Evolutionary conservation across 306 rosid genomes (phyloP), one percentile per base, ranked within the genome.

Genomic region (Aeschynomene evenia): DNA sequence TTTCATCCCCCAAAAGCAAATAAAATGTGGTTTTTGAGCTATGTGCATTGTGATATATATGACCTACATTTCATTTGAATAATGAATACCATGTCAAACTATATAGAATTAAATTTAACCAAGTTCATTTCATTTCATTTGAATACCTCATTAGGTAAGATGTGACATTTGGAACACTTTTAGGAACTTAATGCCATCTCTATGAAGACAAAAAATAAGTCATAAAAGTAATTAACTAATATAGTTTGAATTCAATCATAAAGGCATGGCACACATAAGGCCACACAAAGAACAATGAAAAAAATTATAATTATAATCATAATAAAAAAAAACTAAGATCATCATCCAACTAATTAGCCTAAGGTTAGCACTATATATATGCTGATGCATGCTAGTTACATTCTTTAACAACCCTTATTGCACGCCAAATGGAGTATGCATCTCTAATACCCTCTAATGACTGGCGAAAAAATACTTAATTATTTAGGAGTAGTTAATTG

Each of bases 131-230:
- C 9, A 2, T 18, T 2, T 51, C 34, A 54, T 5, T 24, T 54
- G 15, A 54, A 53, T 23, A 12, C 34, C 14, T 1, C 9, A 19
- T 34, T 36, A 9, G 29, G 45, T 31, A 26, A 58, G 64, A 58
- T 33, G 64, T 33, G 64, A 58, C 64, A 16, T 58, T 58, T 31
- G 48, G 66, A 60, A 34, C 28, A 18, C 16, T 18, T n/a, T 40
- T 3, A 21, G 20, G 53, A 63, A 36, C 14, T 40, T 40, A 13
- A 21, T 22, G 68, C 51, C 68, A 21, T 40, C 68, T 22, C 19
- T 2, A 22, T 40, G 46, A 39, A 40, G 52, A 22, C 45, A 11
- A 52, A 11, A 52, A 50, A 19, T 20, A 36, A 23, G 4, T 14
- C 40, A 22, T 10, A 18, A 21, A 7, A 22, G 40, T 22, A 62